Evolutionary conservation across 176 grass and related monocot species (phyloP), one percentile per base, ranked within the genome.

Genomic region (Pharus latifolius): DNA sequence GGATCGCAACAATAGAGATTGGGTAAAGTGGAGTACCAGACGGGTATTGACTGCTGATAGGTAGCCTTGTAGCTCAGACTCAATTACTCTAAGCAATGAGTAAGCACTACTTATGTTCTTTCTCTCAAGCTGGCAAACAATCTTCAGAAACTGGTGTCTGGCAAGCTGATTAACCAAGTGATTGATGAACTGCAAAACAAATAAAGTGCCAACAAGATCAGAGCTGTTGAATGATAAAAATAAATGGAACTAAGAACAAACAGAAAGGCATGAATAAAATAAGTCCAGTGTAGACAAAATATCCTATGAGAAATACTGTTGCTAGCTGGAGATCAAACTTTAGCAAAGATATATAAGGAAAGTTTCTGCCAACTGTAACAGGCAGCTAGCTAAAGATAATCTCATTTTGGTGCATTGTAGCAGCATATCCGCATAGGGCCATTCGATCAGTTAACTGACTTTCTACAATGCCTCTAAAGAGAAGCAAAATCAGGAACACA

Each of bases 81-180:
- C 87, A 78, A 94, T 74, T 32, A 99, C 90, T 81, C 88, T 91
- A 76, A 94, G 84, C 73, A 99, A 88, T 53, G 90, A 86, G 48
- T 88, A 87, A 19, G 87, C 84, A 15, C 67, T 71, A 3, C 83
- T 61, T 72, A 99, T 91, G 44, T 68, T 80, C 54, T 84, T 99
- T 67, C 87, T 90, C 83, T 99, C 95, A 84, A 99, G 87, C 38
- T 88, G 90, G 75, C 95, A 99, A 75, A 87, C 84, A 53, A 99
- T 93, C 60, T 94, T 99, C 29, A 99, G 60, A 86, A 99, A 99
- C 27, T 70, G 88, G 70, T 99, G 90, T 78, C 84, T 88, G 3
- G 87, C 82, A 65, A 99, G 95, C 77, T 94, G 90, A 91, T 99
- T 91, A 83, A 82, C 90, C 50, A 99, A 89, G 69, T 99, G 90